Evolutionary conservation across 2,329 filamentous ascomycete species (phyloP).

Genomic region (Verticillium nubilum): DNA sequence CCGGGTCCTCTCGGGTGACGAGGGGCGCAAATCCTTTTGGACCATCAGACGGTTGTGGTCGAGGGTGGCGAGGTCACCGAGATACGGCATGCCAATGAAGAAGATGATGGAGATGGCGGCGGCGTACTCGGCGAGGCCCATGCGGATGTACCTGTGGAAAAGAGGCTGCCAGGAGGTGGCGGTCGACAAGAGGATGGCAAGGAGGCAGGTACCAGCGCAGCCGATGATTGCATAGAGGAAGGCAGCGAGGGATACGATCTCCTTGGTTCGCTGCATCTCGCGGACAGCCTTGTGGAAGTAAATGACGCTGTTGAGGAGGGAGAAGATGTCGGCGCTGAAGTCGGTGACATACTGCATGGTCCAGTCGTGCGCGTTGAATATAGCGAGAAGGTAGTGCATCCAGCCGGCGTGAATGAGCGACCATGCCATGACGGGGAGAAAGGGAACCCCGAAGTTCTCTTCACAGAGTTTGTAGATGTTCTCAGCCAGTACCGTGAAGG

Average conservation of each 20-base stretch:
- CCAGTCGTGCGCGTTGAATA: slow-evolving; percentile 65
- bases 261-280: slow-evolving; percentile 55
- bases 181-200: slow-evolving; percentile 56
- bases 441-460: slow-evolving; percentile 51
- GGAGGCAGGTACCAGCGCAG: slow-evolving; percentile 55
- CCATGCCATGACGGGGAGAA: slow-evolving; percentile 65
- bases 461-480: slow-evolving; percentile 57
- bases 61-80: slow-evolving; percentile 51
- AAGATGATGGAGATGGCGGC: slow-evolving; percentile 62
- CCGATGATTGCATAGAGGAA: slow-evolving; percentile 63
- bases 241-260: slow-evolving; percentile 50
- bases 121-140: slow-evolving; percentile 58
- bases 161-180: slow-evolving; percentile 57
- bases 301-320: slow-evolving; percentile 60
- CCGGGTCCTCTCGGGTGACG: slow-evolving; percentile 42
- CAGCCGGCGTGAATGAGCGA: slow-evolving; percentile 59
- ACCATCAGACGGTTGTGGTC: slow-evolving; percentile 55
- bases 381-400: slow-evolving; percentile 59
- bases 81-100: slow-evolving; percentile 58
- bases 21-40: slow-evolving; percentile 50
- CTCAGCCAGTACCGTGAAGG: slow-evolving; percentile 62
- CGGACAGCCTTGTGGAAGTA: slow-evolving; percentile 65
- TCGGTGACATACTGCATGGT: slow-evolving; percentile 66
- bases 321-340: slow-evolving; percentile 63
- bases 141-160: slow-evolving; percentile 55